Conservation (phyloP, 2,329 filamentous ascomycete genomes). For the Apiospora sp. region DNA sequence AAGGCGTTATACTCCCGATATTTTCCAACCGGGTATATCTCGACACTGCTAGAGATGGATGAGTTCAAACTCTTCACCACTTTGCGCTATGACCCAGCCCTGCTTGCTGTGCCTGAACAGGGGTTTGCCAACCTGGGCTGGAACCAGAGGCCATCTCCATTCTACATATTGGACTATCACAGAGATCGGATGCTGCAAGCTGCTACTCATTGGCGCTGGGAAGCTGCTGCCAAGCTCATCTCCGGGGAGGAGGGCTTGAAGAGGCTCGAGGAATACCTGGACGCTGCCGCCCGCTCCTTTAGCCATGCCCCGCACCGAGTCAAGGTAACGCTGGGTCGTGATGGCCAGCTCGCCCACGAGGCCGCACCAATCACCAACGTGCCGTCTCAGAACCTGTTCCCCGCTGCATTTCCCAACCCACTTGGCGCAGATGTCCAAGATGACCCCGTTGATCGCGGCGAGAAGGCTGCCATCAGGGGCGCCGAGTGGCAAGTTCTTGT, state of each 20-base stretch:
- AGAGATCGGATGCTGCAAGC: conserved; percentile 77
- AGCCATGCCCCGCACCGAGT: conserved; percentile 55
- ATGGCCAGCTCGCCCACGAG: conserved; percentile 56
- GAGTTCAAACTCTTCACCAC: conserved; percentile 73
- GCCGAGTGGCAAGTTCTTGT: conserved; percentile 53
- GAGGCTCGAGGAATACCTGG: conserved; percentile 50
- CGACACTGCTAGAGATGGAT: conserved; percentile 29
- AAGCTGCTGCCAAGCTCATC: conserved; percentile 52
- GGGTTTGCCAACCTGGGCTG: conserved; percentile 55
- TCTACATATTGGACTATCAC: conserved; percentile 84
- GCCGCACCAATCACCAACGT: conserved; percentile 38
- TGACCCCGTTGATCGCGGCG: neutral
- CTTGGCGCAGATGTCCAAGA: conserved; percentile 34
- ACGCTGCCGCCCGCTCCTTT: conserved; percentile 35
- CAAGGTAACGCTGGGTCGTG: conserved; percentile 60
- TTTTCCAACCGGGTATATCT: neutral
- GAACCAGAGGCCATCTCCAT: conserved; percentile 65
- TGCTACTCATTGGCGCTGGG: conserved; percentile 64
- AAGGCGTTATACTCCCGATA: neutral
- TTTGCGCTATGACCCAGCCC: conserved; percentile 72
- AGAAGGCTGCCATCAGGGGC: conserved; percentile 35
- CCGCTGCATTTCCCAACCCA: conserved; percentile 60
- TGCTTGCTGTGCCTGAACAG: conserved; percentile 53
- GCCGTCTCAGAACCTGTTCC: conserved; percentile 59
- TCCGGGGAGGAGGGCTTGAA: conserved; percentile 55